A percentile compares a stretch with the other conserved stretches of the same genome.
Evolutionary conservation across 495 filamentous ascomycete genomes (phyloP).

Genomic region (Aspergillus bridgeri): DNA sequence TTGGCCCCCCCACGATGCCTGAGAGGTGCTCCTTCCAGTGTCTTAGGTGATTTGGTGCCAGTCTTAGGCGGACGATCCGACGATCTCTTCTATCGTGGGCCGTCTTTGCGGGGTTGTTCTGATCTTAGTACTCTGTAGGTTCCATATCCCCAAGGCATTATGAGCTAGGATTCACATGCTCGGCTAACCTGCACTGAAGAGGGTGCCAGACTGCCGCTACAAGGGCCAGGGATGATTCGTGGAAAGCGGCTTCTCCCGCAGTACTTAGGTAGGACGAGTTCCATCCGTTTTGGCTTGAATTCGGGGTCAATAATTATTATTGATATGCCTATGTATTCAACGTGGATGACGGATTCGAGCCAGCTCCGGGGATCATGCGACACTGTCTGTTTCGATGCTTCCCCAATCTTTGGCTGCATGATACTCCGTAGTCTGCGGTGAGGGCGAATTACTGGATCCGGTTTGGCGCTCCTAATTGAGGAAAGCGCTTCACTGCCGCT

Average conservation of each 20-base stretch:
- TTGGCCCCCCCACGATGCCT: background rate
- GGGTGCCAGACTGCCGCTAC: background rate
- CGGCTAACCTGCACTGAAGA: constrained; percentile 6
- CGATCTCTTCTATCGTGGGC: constrained; percentile 13
- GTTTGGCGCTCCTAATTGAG: no score
- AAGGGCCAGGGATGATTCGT: background rate
- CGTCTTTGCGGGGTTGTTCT: constrained; percentile 13
- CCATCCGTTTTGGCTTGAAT: background rate
- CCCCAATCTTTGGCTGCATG: no score
- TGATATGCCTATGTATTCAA: no score
- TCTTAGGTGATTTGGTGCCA: constrained; percentile 2
- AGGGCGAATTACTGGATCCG: no score
- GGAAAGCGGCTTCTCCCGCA: background rate
- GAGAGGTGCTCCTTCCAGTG: background rate
- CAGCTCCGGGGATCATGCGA: no score
- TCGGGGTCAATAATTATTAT: background rate
- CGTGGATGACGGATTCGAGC: background rate
- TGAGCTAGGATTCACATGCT: constrained; percentile 3
- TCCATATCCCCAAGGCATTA: background rate
- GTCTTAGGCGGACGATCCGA: constrained; percentile 16
- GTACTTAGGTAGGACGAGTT: background rate
- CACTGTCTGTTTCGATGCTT: no score
- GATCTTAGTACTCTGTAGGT: background rate
- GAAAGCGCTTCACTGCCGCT: no score
- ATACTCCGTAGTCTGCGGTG: no score